Base-by-base conservation (phyloP, 257 asterid species). In the Gynochthodes officinalis region DNA sequence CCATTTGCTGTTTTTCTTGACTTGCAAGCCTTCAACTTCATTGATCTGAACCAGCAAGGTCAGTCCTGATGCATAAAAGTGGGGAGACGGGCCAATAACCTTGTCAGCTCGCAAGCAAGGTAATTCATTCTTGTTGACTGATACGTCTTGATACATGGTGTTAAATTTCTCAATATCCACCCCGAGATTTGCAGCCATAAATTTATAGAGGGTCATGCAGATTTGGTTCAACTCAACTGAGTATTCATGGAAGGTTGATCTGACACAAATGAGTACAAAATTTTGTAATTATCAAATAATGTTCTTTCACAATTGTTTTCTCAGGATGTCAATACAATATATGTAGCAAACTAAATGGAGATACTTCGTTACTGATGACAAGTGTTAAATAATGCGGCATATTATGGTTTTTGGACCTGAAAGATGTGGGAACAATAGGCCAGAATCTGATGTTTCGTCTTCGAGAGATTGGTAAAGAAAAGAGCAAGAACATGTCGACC, bases 111-210 rank as follows among this genome's bases (percentile, higher is more conserved):
- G 54, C 23, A 49, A 63, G 61, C 80, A 75, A 21, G 80, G 27
- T 71, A 79, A 54, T 79, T 79, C 80, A 79, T 75, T 72, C 80
- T 75, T 50, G 75, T 65, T 35, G 80, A 76, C 48, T 75, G 83
- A 16, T 15, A 65, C 48, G 74, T 70, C 80, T 59, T 75, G 64
- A 30, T 30, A 79, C 27, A 74, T 32, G 37, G 25, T 18, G 9
- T 28, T 65, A 49, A 79, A 79, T n/a, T 57, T 50, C 11, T 58
- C 70, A 18, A 73, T 42, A 12, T 75, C 77, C 25, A 75, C 75
- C 32, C 67, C 75, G n/a, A 79, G 83, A 58, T 79, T 79, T 66
- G 7, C 65, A 1, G 77, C 83, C 77, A 79, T 75, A 28, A n/a
- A 44, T 7, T 21, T 67, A 5, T 71, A 23, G 4, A 79, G 77